Evolutionary conservation across 2,329 filamentous ascomycete genomes (phyloP).

Genomic region (Colletotrichum sidae): DNA sequence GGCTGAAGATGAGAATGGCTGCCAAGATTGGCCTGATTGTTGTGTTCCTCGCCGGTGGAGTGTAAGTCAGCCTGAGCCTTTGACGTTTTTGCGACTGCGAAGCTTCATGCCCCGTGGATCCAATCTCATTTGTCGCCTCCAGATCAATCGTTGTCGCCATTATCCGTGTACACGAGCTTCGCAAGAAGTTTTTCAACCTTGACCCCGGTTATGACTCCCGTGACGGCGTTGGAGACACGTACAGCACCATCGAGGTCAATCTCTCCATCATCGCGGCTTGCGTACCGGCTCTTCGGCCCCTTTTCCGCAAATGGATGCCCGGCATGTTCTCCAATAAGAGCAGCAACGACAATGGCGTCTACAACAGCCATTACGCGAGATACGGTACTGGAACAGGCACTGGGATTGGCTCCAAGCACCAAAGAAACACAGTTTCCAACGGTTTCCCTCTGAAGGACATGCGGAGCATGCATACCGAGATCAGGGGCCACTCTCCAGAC

Average conservation of each 20-base stretch:
- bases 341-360: slow-evolving; percentile 31
- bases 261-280: slow-evolving; percentile 52
- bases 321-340: slow-evolving; percentile 19
- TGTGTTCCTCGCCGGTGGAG: slow-evolving; percentile 52
- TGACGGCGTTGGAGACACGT: slow-evolving; percentile 41
- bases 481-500: slow-evolving; percentile 47
- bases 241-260: slow-evolving; percentile 49
- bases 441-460: slow-evolving; percentile 40
- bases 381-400: slow-evolving; percentile 39
- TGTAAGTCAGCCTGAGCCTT: slow-evolving; percentile 46
- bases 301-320: slow-evolving; percentile 43
- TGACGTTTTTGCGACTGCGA: no score
- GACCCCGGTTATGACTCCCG: slow-evolving; percentile 10
- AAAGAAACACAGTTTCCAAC: slow-evolving; percentile 21
- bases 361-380: slow-evolving; percentile 38
- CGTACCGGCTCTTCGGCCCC: slow-evolving; percentile 49
- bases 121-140: slow-evolving; percentile 20
- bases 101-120: no score
- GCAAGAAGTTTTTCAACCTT: slow-evolving; percentile 20
- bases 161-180: slow-evolving; percentile 17
- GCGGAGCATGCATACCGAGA: slow-evolving; percentile 45
- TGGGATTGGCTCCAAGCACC: slow-evolving; percentile 40
- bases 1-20: slow-evolving; percentile 51
- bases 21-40: slow-evolving; percentile 53
- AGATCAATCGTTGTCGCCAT: slow-evolving; percentile 18